Conservation (phyloP, 257 asterid species). For the Petrea volubilis region DNA sequence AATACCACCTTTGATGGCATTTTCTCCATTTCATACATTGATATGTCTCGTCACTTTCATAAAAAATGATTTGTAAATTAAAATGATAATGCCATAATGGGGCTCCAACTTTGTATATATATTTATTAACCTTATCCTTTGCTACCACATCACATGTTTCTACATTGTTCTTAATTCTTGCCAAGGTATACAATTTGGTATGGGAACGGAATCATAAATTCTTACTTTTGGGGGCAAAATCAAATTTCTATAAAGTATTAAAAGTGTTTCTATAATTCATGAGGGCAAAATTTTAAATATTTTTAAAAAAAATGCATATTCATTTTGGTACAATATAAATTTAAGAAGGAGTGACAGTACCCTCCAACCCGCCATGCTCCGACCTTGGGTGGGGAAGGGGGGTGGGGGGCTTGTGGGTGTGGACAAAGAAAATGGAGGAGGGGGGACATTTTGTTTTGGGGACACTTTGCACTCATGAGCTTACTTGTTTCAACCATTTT, state of each 20-base stretch:
- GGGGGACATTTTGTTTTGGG: conserved; percentile 34
- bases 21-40: conserved; percentile 27
- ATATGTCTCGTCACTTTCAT: conserved; percentile 29
- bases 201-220: no score
- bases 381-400: conserved; percentile 18
- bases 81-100: conserved; percentile 24
- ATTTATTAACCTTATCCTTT: conserved; percentile 30
- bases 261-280: no score
- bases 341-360: no score
- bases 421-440: not conserved
- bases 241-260: no score
- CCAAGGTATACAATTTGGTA: conserved; percentile 23
- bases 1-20: conserved; percentile 13
- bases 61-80: conserved; percentile 11
- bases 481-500: conserved; percentile 37
- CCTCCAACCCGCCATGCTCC: no score
- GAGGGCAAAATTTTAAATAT: no score
- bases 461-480: conserved; percentile 30
- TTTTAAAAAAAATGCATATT: no score
- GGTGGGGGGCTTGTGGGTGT: conserved; percentile 1
- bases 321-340: no score
- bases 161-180: conserved; percentile 32
- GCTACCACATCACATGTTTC: conserved; percentile 25
- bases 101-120: conserved; percentile 15
- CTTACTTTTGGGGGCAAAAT: no score